Evolutionary conservation across 768 basidiomycete genomes (phyloP), one percentile per base, ranked within the genome.

Genomic region (Lanmaoa rubissima): DNA sequence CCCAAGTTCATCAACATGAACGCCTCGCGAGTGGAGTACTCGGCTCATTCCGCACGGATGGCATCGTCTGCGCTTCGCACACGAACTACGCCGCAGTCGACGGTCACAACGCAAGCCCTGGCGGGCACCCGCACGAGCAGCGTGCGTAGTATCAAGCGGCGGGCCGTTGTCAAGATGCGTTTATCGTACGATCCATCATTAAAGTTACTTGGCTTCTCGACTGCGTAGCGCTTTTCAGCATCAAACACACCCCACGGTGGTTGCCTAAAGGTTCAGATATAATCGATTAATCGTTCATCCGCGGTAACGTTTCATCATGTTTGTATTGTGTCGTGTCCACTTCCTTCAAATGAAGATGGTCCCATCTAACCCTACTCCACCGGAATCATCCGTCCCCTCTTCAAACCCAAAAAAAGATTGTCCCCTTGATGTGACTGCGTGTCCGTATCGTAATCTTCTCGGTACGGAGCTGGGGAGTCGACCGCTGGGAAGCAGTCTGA

Each of bases 101-200:
- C 53, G 7, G 48, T 54, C 13, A 65, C 0, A 5, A 59, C 16
- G 9, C 47, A 58, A 13, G 55, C 57, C 1, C 67, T 24, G 61
- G 35, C 61, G 46, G 19, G 56, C 53, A 3, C 61, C 54, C 16
- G 61, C 61, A 10, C 49, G 56, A 4, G 66, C 63, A 19, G 63
- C 58, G 21, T 50, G 66, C 48, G 57, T 49, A 17, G 58, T 6
- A 44, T 61, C 52, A 9, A 55, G 51, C 1, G 34, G 43, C 3
- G 35, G 16, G 11, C 14, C 31, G 39, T 45, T 39, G 21, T 42
- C 28, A 32, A 45, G 47, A 34, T 47, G 49, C 6, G 3, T 40
- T 26, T 35, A 11, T 6, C 1, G 48, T n/a, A 35, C 32, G 41
- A 65, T 17, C 16, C 12, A n/a, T 19, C 32, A 17, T 40, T 16